phyloP scores from a whole-genome alignment of 371 early-diverging fungal species.

The Mucor plumbeus region DNA sequence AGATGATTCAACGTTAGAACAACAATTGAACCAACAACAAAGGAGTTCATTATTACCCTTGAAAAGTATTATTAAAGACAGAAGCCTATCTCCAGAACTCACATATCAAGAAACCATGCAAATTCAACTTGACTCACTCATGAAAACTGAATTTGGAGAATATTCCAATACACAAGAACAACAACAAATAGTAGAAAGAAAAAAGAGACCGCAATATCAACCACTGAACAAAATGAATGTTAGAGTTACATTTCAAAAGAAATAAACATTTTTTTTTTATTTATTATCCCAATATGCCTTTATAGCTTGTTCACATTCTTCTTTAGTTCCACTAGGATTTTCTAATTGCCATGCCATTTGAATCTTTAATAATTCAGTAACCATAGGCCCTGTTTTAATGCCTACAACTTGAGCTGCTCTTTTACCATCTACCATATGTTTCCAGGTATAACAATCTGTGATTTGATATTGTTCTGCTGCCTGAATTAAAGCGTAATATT shows the following conservation, averaged over 20 bases:
- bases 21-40: background rate
- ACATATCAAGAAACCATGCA: conserved; percentile 32
- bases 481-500: conserved; percentile 47
- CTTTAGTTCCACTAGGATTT: conserved; percentile 63
- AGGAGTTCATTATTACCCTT: conserved; percentile 1
- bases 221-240: conserved; percentile 33
- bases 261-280: conserved; percentile 9
- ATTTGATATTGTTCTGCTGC: conserved; percentile 50
- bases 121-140: conserved; percentile 20
- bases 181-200: background rate
- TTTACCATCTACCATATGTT: conserved; percentile 73
- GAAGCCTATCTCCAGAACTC: conserved; percentile 22
- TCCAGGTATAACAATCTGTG: conserved; percentile 60
- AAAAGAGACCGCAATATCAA: conserved; percentile 22
- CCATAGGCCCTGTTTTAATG: conserved; percentile 68
- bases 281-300: conserved; percentile 38
- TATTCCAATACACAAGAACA: background rate
- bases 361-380: conserved; percentile 56
- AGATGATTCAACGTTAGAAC: conserved; percentile 14
- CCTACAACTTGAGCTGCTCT: conserved; percentile 59
- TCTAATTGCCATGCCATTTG: conserved; percentile 82
- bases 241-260: conserved; percentile 27
- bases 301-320: conserved; percentile 59
- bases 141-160: conserved; percentile 30
- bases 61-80: conserved; percentile 4